These are phyloP conservation scores for Leishmania turanica DNA, from an alignment of 208 protist species.

Conservation along the genomic window DNA sequence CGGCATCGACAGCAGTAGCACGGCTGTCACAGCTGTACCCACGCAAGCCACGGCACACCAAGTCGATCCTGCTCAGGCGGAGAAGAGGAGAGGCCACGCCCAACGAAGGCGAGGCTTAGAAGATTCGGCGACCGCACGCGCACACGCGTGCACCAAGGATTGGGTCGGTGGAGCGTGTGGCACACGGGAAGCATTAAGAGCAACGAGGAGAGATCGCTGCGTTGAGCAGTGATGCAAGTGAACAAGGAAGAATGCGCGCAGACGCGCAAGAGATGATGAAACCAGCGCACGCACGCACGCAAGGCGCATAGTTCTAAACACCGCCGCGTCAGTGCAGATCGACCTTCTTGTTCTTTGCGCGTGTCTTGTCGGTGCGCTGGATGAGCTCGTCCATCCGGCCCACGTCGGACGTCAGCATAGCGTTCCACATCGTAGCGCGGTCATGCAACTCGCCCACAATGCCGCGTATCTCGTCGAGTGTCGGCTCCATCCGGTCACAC, in stretches of 20 bases:
- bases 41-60: not conserved
- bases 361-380: slow-evolving; percentile 3
- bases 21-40: not conserved
- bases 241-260: not conserved
- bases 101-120: too few relatives aligned
- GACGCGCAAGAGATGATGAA: too few relatives aligned
- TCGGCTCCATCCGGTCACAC: slow-evolving; percentile 1
- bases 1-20: not conserved
- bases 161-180: too few relatives aligned
- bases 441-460: slow-evolving; percentile 21
- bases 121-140: too few relatives aligned
- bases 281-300: too few relatives aligned
- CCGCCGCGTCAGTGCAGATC: not conserved
- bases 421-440: slow-evolving; percentile 11
- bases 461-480: slow-evolving; percentile 9
- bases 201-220: not conserved
- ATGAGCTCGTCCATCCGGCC: slow-evolving; percentile 12
- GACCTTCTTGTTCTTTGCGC: not conserved
- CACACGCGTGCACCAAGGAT: too few relatives aligned
- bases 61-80: not conserved
- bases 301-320: not conserved
- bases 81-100: too few relatives aligned
- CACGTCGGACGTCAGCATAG: slow-evolving; percentile 15
- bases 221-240: not conserved
- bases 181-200: not conserved